Conservation (phyloP, 306 rosid genomes). For the Cucumis hystrix region DNA sequence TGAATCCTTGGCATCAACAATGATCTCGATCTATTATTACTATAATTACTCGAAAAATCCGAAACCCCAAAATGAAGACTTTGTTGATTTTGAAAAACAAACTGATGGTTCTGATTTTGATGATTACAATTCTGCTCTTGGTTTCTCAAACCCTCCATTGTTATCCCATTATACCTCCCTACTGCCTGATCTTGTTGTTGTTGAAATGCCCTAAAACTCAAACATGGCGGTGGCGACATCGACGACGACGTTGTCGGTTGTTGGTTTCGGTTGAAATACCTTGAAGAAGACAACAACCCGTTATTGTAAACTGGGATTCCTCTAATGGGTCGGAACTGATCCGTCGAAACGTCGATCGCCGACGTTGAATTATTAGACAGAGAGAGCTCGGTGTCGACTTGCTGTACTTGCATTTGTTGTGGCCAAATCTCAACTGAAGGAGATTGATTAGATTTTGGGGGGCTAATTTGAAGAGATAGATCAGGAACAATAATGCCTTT, state of each 20-base stretch:
- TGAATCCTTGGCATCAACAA: conserved; percentile 26
- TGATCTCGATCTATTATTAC: conserved; percentile 34
- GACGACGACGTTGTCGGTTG: conserved; percentile 1
- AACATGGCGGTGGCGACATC: background rate
- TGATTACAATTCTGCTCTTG: conserved; percentile 2
- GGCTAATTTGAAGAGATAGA: conserved; percentile 74
- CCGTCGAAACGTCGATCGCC: conserved; percentile 15
- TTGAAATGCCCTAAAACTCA: conserved; percentile 8
- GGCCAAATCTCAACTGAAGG: conserved; percentile 41
- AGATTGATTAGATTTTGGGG: conserved; percentile 43
- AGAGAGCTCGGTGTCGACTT: conserved; percentile 24
- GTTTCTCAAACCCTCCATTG: conserved; percentile 7
- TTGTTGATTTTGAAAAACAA: background rate
- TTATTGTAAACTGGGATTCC: conserved; percentile 53
- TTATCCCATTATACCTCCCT: conserved; percentile 1
- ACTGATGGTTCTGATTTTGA: background rate
- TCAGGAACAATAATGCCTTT: conserved; percentile 34
- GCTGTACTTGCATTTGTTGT: background rate
- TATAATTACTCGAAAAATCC: conserved; percentile 34
- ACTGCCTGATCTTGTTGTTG: background rate
- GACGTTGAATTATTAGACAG: conserved; percentile 14
- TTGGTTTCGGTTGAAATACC: conserved; percentile 14
- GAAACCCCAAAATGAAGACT: conserved; percentile 20
- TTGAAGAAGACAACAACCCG: conserved; percentile 15
- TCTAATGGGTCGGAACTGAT: conserved; percentile 32